Conservation (phyloP, 805 yeast genomes). For the Candida nonsorbophila region DNA sequence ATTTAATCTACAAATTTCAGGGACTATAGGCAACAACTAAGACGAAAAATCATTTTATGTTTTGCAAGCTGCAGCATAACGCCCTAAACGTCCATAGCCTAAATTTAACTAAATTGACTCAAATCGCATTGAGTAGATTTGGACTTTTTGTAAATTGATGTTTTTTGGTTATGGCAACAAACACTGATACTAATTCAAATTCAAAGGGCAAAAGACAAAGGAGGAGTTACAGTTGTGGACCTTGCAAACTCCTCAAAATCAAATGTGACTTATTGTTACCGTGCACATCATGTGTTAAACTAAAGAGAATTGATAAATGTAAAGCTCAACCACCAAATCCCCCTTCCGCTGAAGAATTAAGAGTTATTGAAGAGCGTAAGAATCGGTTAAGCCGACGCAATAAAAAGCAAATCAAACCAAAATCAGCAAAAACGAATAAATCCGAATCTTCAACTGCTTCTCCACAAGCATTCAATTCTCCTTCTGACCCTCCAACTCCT, state of each 20-base stretch:
- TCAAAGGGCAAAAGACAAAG: conserved; percentile 34
- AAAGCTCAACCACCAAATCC: conserved; percentile 39
- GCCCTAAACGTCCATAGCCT: too few relatives aligned
- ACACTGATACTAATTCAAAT: too few relatives aligned
- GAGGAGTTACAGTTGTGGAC: conserved; percentile 53
- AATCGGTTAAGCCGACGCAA: conserved; percentile 15
- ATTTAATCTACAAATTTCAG: too few relatives aligned
- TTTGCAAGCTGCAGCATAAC: too few relatives aligned
- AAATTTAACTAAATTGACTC: too few relatives aligned
- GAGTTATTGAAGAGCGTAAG: conserved; percentile 24
- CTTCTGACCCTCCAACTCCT: not conserved
- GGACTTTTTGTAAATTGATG: too few relatives aligned
- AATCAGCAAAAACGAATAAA: conserved; percentile 9
- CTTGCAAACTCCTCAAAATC: conserved; percentile 48
- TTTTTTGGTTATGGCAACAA: too few relatives aligned
- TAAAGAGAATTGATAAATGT: conserved; percentile 34
- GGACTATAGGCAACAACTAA: too few relatives aligned
- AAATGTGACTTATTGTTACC: conserved; percentile 48
- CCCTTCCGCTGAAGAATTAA: conserved; percentile 34
- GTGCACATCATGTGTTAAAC: conserved; percentile 40
- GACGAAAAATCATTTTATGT: too few relatives aligned
- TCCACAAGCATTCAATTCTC: conserved; percentile 3
- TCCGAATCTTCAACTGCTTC: conserved; percentile 3
- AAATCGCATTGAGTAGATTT: too few relatives aligned
- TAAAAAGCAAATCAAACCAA: conserved; percentile 5